Evolutionary conservation across 768 basidiomycete genomes (phyloP), one percentile per base, ranked within the genome.

Genomic region (Psilocybe cubensis): DNA sequence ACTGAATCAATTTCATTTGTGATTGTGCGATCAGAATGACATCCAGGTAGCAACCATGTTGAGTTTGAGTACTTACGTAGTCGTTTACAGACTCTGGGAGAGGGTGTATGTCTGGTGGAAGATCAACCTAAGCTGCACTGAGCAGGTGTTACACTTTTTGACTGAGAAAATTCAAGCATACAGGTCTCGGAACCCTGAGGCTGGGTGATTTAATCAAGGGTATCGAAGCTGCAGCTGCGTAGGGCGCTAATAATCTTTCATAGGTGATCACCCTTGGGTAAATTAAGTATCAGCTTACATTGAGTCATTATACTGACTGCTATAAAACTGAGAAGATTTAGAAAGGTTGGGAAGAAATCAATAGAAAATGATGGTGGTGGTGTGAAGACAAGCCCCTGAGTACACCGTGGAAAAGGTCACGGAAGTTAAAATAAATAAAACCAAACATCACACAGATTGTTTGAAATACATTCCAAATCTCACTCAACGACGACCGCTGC

Each of bases 181-280:
- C 96, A 10, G 87, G 88, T 63, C 79, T 81, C 1, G 96, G 95
- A 2, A 96, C 86, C 46, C 94, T 87, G 17, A 97, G 81, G 57
- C 92, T 92, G 0, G 95, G 96, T 2, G 92, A 93, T 73, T 96
- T 92, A 72, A 97, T 96, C 44, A 98, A 76, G 0, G 96, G 95
- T 2, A 94, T 87, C 49, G 79, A 79, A 3, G 85, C 79, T 17
- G 86, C 89, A 1, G 91, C 83, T 0, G 87, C 82, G 69, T 96
- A 96, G 62, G 93, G 93, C 5, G 89, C 87, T 81, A 52, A 21
- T 24, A 21, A 23, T 76, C 9, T 54, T 24, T 24, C n/a, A 42
- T 20, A 41, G 23, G 7, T 8, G 25, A 41, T 17, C 3, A 17
- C 38, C 51, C 12, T 38, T 31, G 25, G 48, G 8, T 33, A 7